These are phyloP conservation scores for Penicillium glabrum DNA, from an alignment of 2,329 filamentous ascomycete genomes.

Conservation along the genomic window DNA sequence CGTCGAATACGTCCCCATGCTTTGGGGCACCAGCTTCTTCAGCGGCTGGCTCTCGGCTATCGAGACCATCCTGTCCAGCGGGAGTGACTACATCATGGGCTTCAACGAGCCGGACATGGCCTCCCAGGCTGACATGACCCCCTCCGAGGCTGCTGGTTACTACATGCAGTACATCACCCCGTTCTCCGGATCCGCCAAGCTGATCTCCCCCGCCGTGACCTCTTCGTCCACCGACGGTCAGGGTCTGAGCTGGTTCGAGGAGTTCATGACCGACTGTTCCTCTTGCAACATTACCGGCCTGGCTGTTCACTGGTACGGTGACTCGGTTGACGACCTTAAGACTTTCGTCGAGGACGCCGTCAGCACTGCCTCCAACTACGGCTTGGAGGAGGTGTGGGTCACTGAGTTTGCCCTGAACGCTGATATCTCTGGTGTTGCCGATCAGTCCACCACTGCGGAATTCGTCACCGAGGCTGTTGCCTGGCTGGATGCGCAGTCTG, in stretches of 20 bases:
- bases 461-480: conserved; percentile 40
- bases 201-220: conserved; percentile 44
- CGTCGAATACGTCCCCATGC: conserved; percentile 48
- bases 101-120: conserved; percentile 49
- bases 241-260: conserved; percentile 43
- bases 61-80: conserved; percentile 32
- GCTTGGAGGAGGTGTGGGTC: conserved; percentile 44
- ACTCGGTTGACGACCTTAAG: conserved; percentile 37
- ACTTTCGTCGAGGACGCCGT: conserved; percentile 38
- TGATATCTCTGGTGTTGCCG: conserved; percentile 23
- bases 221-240: conserved; percentile 32
- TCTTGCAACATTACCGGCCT: conserved; percentile 43
- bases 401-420: conserved; percentile 45
- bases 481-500: conserved; percentile 37
- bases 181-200: conserved; percentile 36
- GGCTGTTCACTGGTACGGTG: conserved; percentile 48
- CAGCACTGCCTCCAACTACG: conserved; percentile 32
- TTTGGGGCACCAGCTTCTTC: conserved; percentile 44
- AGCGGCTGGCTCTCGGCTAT: conserved; percentile 36
- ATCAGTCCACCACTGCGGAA: conserved; percentile 22
- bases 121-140: conserved; percentile 39
- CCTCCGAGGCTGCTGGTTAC: conserved; percentile 34
- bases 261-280: conserved; percentile 40
- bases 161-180: conserved; percentile 43
- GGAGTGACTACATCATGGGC: conserved; percentile 38